phyloP scores from a whole-genome alignment of 768 basidiomycete genomes.

The Tulasnella sp. region DNA sequence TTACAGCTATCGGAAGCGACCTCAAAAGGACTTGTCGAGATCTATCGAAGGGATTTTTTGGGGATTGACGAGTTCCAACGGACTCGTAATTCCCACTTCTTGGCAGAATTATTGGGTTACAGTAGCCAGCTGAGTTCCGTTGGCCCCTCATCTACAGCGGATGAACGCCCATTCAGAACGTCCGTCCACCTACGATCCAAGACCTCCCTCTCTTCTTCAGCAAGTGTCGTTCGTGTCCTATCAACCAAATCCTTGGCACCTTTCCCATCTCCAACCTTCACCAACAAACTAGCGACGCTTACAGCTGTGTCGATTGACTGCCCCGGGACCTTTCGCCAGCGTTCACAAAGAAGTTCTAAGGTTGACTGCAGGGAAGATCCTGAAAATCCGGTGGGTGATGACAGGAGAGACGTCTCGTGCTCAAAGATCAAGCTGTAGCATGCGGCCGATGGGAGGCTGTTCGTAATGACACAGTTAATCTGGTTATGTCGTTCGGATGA shows the following conservation, averaged over 20 bases:
- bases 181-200: conserved; percentile 11
- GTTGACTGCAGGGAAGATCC: background rate
- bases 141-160: background rate
- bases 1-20: too few species aligned
- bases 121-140: too few species aligned
- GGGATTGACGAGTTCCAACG: too few species aligned
- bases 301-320: conserved; percentile 4
- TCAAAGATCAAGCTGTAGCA: conserved; percentile 4
- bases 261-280: conserved; percentile 10
- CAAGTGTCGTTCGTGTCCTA: conserved; percentile 4
- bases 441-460: conserved; percentile 3
- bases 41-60: too few species aligned
- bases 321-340: conserved; percentile 11
- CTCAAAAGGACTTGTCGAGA: too few species aligned
- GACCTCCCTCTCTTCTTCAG: background rate
- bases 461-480: background rate
- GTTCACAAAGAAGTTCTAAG: conserved; percentile 13
- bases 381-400: too few species aligned
- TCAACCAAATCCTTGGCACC: conserved; percentile 12
- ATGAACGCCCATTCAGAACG: background rate
- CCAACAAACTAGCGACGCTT: conserved; percentile 8
- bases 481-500: background rate
- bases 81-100: too few species aligned
- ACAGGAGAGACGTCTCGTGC: background rate
- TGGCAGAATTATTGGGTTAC: too few species aligned